A percentile compares a stretch with the other conserved stretches of the same genome.
phyloP scores from a whole-genome alignment of 306 rosid species.

The Rubus idaeus region DNA sequence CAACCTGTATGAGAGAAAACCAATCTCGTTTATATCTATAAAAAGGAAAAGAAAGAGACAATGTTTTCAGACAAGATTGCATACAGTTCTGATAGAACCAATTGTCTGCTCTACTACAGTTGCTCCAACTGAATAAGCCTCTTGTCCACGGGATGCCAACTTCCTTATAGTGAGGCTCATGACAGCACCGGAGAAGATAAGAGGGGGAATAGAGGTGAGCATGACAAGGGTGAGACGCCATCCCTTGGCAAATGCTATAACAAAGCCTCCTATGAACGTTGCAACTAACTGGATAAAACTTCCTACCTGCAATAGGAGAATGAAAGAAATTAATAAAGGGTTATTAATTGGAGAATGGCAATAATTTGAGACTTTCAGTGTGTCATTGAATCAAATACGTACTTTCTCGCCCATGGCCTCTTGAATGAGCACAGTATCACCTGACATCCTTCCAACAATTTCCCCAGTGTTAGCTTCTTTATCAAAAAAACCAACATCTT shows the following conservation, averaged over 20 bases:
- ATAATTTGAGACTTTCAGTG: background rate
- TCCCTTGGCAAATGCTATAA: constrained; percentile 67
- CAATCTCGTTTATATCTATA: background rate
- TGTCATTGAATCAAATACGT: background rate
- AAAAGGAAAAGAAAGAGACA: background rate
- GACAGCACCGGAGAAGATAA: constrained; percentile 59
- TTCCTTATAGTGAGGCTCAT: constrained; percentile 38
- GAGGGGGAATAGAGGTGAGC: constrained; percentile 64
- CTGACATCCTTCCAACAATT: constrained; percentile 77
- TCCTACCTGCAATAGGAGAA: constrained; percentile 59
- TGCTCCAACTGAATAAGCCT: constrained; percentile 67
- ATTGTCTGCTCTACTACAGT: constrained; percentile 79
- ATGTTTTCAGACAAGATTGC: constrained; percentile 11
- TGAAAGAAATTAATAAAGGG: background rate
- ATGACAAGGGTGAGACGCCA: constrained; percentile 78
- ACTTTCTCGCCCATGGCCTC: constrained; percentile 93
- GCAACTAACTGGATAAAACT: constrained; percentile 60
- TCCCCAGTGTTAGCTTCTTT: constrained; percentile 65
- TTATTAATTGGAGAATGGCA: background rate
- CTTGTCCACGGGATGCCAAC: constrained; percentile 59
- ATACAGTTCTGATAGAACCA: constrained; percentile 80
- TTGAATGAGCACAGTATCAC: constrained; percentile 84
- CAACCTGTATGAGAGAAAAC: constrained; percentile 51
- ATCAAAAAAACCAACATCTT: constrained; percentile 77
- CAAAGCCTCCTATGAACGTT: constrained; percentile 68